These are phyloP conservation scores for Raddia distichophylla DNA, from an alignment of 176 grass and related monocot species.

Conservation along the genomic window DNA sequence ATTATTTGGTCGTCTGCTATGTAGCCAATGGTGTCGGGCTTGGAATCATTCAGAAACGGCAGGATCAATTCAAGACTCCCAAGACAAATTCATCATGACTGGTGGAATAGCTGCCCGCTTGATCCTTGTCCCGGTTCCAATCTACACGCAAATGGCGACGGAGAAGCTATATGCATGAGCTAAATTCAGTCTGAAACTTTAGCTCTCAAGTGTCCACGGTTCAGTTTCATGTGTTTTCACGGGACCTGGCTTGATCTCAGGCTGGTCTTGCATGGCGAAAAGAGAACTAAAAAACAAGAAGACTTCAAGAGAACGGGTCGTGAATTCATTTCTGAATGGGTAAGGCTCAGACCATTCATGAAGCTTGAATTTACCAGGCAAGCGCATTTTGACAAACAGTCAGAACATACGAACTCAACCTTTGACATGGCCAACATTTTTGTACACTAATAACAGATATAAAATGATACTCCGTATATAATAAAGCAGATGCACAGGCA, in stretches of 20 bases:
- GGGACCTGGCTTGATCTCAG: background rate
- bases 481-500: background rate
- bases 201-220: background rate
- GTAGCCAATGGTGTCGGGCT: background rate
- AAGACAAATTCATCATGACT: too few species aligned
- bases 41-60: constrained; percentile 19
- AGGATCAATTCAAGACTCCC: constrained; percentile 12
- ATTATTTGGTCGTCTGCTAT: too few species aligned
- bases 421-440: background rate
- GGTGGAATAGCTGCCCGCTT: background rate
- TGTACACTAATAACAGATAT: background rate
- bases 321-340: background rate
- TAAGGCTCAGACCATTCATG: too few species aligned
- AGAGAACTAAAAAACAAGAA: background rate
- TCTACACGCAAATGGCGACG: background rate
- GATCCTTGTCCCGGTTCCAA: background rate
- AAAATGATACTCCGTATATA: background rate
- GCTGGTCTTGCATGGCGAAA: background rate
- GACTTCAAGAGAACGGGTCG: background rate
- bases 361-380: background rate
- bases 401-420: background rate
- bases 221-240: background rate
- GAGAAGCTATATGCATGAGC: background rate
- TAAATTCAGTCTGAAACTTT: background rate
- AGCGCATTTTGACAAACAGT: background rate